phyloP scores from a whole-genome alignment of 2,329 filamentous ascomycete species.

The Rutstroemia sp. region DNA sequence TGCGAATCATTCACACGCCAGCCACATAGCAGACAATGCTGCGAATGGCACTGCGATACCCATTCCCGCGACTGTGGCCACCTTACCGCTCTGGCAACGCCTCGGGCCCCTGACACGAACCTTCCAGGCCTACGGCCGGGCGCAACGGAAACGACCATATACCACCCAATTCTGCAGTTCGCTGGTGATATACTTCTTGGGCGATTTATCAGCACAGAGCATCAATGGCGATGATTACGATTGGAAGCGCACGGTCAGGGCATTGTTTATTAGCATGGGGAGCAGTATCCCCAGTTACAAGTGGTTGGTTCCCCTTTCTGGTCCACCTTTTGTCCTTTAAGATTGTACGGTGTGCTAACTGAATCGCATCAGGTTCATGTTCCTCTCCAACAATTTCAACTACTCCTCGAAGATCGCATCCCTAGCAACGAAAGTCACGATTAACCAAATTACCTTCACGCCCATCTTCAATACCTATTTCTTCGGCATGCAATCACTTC shows the following conservation, averaged over 20 bases:
- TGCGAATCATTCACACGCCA: slow-evolving; percentile 9
- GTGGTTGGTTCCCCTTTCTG: slow-evolving; percentile 51
- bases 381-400: slow-evolving; percentile 76
- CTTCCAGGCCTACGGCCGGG: slow-evolving; percentile 56
- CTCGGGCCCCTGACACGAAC: slow-evolving; percentile 49
- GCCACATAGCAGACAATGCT: slow-evolving; percentile 14
- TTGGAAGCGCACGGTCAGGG: slow-evolving; percentile 58
- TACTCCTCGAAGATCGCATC: slow-evolving; percentile 66
- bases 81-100: slow-evolving; percentile 43
- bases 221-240: slow-evolving; percentile 59
- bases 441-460: slow-evolving; percentile 77
- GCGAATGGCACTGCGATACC: slow-evolving; percentile 33
- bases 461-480: slow-evolving; percentile 80
- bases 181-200: slow-evolving; percentile 70
- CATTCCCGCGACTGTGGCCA: slow-evolving; percentile 35
- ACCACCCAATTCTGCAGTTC: slow-evolving; percentile 72
- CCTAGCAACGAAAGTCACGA: slow-evolving; percentile 65
- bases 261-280: slow-evolving; percentile 65
- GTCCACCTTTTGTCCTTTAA: neutral
- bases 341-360: neutral
- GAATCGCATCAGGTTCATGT: slow-evolving; percentile 56
- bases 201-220: slow-evolving; percentile 70
- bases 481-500: slow-evolving; percentile 69
- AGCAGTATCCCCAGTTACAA: slow-evolving; percentile 71
- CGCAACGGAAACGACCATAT: slow-evolving; percentile 66